Percentiles rank a stretch among this genome's conserved stretches.
Evolutionary conservation across 306 rosid species (phyloP).

Genomic region (Quercus alba): DNA sequence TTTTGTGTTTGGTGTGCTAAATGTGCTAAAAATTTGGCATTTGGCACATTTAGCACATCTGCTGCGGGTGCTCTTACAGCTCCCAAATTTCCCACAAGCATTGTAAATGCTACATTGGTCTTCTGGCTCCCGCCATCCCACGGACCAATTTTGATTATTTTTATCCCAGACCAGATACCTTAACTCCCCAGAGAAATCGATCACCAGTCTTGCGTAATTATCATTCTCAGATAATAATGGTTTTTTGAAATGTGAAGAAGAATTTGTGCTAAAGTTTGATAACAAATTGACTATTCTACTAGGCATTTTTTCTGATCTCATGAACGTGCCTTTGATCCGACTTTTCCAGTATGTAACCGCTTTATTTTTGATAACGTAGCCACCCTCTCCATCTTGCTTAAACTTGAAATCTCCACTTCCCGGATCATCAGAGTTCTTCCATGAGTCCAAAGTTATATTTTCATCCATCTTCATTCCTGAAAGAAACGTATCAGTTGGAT

Average conservation of each 20-base stretch:
- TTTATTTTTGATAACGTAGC: background rate
- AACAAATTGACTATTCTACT: fast-evolving
- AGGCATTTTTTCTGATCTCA: background rate
- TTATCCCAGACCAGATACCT: background rate
- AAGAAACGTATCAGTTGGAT: background rate
- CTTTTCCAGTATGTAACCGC: background rate
- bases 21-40: no score
- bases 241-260: background rate
- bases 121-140: background rate
- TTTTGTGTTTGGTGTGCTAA: no score
- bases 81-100: slow-evolving; percentile 34
- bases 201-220: slow-evolving; percentile 10
- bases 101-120: slow-evolving; percentile 5
- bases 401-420: background rate
- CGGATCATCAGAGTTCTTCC: background rate
- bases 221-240: no score
- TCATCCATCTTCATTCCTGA: background rate
- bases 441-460: background rate
- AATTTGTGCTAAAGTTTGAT: background rate
- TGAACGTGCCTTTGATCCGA: background rate
- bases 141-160: fast-evolving
- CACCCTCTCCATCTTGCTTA: background rate
- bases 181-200: slow-evolving; percentile 14
- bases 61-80: background rate
- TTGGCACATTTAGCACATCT: no score